Conservation (phyloP, 2,329 filamentous ascomycete genomes). For the Colletotrichum tofieldiae region DNA sequence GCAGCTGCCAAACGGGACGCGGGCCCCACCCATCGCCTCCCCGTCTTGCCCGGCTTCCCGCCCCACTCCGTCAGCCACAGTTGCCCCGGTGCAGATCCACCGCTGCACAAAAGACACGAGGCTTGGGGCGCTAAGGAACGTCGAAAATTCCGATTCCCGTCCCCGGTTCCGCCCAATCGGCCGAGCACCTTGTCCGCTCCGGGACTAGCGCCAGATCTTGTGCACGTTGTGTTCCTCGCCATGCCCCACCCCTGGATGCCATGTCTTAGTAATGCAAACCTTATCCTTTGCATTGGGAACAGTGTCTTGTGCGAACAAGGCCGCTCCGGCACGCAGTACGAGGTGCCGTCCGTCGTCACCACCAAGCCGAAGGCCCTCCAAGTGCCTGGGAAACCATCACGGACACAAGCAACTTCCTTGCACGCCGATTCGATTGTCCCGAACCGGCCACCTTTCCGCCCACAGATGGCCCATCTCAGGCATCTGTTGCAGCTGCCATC, state of each 20-base stretch:
- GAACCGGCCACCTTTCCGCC: slow-evolving; percentile 4
- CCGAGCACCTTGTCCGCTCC: neutral
- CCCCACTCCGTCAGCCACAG: slow-evolving; percentile 27
- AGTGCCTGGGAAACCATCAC: slow-evolving; percentile 3
- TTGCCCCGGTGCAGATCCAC: slow-evolving; percentile 22
- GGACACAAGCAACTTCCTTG: slow-evolving; percentile 33
- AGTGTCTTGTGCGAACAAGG: slow-evolving; percentile 22
- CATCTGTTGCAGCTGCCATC: slow-evolving; percentile 16
- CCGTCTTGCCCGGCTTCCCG: neutral
- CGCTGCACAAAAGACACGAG: slow-evolving; percentile 38
- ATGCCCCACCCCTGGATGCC: slow-evolving; percentile 30
- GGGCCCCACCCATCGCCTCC: neutral
- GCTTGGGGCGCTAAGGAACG: slow-evolving; percentile 34
- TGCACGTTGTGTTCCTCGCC: slow-evolving; percentile 36
- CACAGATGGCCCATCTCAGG: slow-evolving; percentile 6
- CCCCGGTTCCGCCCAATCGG: slow-evolving; percentile 35
- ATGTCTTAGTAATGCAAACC: slow-evolving; percentile 43
- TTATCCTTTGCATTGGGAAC: slow-evolving; percentile 42
- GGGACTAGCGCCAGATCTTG: slow-evolving; percentile 40
- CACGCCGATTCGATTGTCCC: neutral
- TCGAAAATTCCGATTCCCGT: slow-evolving; percentile 38
- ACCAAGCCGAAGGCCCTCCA: neutral
- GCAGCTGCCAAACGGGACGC: slow-evolving; percentile 30
- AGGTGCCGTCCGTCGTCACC: neutral
- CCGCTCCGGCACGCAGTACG: slow-evolving; percentile 4